phyloP scores from a whole-genome alignment of 768 basidiomycete species.

The Mycena crocata region DNA sequence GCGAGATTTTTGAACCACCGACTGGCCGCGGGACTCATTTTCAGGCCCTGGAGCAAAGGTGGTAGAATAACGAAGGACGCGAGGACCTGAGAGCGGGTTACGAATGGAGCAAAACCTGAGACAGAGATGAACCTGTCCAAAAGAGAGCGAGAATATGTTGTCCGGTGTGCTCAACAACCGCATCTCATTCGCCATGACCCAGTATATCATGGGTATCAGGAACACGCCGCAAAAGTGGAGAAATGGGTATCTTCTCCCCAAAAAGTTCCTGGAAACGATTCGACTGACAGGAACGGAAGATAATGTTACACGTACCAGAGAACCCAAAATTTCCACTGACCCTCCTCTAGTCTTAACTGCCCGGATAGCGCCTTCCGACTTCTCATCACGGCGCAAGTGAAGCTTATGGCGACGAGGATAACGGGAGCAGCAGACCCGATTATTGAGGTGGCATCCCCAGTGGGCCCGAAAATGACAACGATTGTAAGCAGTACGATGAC shows the following conservation, averaged over 20 bases:
- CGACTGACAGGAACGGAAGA: not conserved
- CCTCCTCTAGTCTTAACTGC: not conserved
- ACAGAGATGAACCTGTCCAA: conserved; percentile 12
- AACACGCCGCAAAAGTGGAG: conserved; percentile 21
- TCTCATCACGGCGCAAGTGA: not conserved
- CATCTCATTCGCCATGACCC: conserved; percentile 12
- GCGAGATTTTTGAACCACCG: conserved; percentile 10
- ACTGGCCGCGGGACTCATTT: not conserved
- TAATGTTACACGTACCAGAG: not conserved
- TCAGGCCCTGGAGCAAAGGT: conserved; percentile 11
- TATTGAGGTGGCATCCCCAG: not conserved
- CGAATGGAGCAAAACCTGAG: not conserved
- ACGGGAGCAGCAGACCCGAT: not conserved
- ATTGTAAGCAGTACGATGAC: not conserved
- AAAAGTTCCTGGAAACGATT: not conserved
- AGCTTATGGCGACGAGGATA: not conserved
- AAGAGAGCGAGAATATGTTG: conserved; percentile 13
- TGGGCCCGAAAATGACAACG: not conserved
- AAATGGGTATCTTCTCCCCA: conserved; percentile 6
- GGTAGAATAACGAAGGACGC: conserved; percentile 3
- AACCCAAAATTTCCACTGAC: not conserved
- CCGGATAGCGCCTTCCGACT: not conserved
- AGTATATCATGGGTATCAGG: conserved; percentile 22
- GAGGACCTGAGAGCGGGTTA: conserved; percentile 14
- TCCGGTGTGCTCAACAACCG: not conserved